These are phyloP conservation scores for Colletotrichum phormii DNA, from an alignment of 2,329 filamentous ascomycete genomes.

Conservation along the genomic window DNA sequence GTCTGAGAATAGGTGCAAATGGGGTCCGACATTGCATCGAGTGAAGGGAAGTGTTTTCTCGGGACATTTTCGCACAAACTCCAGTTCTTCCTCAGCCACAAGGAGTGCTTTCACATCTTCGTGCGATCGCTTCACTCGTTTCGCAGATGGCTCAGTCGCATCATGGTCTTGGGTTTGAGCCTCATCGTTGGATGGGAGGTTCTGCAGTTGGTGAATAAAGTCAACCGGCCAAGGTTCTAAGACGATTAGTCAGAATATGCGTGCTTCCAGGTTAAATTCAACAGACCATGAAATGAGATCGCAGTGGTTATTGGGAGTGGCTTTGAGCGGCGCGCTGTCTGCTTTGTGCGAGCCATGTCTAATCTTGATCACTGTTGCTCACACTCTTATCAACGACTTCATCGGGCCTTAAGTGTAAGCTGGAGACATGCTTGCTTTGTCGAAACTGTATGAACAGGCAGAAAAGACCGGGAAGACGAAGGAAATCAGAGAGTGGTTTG, in stretches of 20 bases:
- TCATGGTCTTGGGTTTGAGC: not conserved
- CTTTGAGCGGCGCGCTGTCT: conserved; percentile 16
- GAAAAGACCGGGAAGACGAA: not conserved
- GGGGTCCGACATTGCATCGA: conserved; percentile 10
- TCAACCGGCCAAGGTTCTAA: conserved; percentile 29
- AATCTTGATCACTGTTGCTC: not conserved
- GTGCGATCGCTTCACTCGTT: conserved; percentile 20
- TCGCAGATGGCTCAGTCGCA: conserved; percentile 6
- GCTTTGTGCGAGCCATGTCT: conserved; percentile 27
- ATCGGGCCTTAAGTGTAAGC: not conserved
- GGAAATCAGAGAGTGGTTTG: too few species aligned
- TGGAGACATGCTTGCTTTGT: not conserved
- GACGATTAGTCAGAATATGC: not conserved
- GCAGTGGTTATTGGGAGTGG: not conserved
- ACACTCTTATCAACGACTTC: not conserved
- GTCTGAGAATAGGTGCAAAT: not conserved
- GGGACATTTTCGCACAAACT: conserved; percentile 24
- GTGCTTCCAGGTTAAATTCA: not conserved
- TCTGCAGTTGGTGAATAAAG: conserved; percentile 14
- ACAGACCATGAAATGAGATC: conserved; percentile 29
- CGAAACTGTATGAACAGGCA: not conserved
- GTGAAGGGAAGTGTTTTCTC: not conserved
- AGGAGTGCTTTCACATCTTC: not conserved
- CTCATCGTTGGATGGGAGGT: not conserved
- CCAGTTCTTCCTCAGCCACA: conserved; percentile 16